A percentile compares a stretch with the other conserved stretches of the same genome.
Conservation (phyloP, 2,329 filamentous ascomycete genomes). For the Trichoderma sp. region DNA sequence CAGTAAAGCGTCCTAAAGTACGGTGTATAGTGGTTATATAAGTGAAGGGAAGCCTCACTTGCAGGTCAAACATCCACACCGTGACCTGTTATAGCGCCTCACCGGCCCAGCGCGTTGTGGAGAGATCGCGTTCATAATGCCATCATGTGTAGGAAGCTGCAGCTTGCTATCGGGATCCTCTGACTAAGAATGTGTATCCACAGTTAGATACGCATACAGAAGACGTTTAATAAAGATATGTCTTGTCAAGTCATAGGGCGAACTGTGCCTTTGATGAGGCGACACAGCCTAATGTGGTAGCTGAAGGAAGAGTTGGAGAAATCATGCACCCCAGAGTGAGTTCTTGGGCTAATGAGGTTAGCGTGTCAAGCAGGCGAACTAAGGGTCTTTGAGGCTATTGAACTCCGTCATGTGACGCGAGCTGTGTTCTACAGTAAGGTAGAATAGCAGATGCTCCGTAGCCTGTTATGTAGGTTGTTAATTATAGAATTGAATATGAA, state of each 20-base stretch:
- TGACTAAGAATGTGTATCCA: neutral
- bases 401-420: neutral
- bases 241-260: neutral
- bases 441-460: neutral
- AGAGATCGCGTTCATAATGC: neutral
- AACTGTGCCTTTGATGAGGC: neutral
- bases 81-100: slow-evolving; percentile 13
- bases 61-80: slow-evolving; percentile 16
- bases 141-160: neutral
- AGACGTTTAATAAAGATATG: neutral
- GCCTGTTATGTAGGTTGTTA: neutral
- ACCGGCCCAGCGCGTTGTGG: neutral
- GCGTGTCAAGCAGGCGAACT: neutral
- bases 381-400: neutral
- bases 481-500: neutral
- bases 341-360: neutral
- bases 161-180: neutral
- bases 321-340: neutral
- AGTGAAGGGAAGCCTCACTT: slow-evolving; percentile 5
- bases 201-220: neutral
- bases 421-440: neutral
- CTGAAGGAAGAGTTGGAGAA: neutral
- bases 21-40: too few species aligned
- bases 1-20: neutral
- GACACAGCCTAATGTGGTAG: neutral